Evolutionary conservation across 805 yeast genomes (phyloP), one percentile per base, ranked within the genome.

Genomic region (Candida taoyuanica): DNA sequence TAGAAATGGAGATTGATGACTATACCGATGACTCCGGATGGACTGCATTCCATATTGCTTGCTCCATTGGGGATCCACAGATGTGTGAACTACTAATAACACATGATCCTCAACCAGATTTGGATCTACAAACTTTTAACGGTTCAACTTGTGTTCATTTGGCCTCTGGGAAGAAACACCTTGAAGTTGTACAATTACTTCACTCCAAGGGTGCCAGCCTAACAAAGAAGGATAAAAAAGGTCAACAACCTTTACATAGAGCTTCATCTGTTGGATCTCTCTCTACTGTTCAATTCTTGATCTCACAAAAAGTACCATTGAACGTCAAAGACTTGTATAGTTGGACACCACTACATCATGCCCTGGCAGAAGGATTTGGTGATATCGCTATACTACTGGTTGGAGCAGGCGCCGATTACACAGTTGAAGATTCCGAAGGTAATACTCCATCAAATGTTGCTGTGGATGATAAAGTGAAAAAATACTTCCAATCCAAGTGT

Each of bases 331-430:
- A 89, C 54, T 47, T 48, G 11, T 70, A 71, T 37, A 93, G 95
- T 0, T 86, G 93, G 88, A 83, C 95, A 0, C 79, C 96, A 1
- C 58, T 91, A 43, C 95, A 86, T 58, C 95, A 86, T 60, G 96
- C 97, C 0, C 62, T 83, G 39, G 87, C 95, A 0, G 98, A 89
- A 60, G 96, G 96, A 0, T 81, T 80, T 50, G 88, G 82, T 1
- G 95, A 85, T 42, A 75, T 76, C 9, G 95, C 85, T 0, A 66
- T 78, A 1, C 52, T 65, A 24, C 62, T 89, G 33, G 77, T 80
- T 2, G 67, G 70, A 36, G 64, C 70, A 5, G 91, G 91, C 0
- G 96, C 95, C 0, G 87, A 84, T 48, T 58, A 59, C 32, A 36
- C 53, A 16, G 39, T 66, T 12, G 63, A 62, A 34, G 76, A 72